phyloP scores from a whole-genome alignment of 225 moss, liverwort and hornwort species.

The Rhytidiadelphus loreus region DNA sequence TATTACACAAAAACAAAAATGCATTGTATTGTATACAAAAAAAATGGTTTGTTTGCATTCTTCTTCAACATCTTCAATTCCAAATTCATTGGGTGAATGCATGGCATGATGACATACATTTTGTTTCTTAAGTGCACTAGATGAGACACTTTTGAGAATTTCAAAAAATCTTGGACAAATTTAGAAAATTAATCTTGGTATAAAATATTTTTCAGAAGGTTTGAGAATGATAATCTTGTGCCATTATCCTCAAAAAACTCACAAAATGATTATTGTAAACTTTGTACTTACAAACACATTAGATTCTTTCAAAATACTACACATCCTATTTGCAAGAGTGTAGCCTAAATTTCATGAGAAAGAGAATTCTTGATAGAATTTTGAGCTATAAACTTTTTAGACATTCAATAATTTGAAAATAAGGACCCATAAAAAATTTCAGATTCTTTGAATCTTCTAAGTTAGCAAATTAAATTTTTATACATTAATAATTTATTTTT shows the following conservation, averaged over 20 bases:
- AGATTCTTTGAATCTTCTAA: not conserved
- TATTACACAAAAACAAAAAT: not conserved
- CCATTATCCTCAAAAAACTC: not conserved
- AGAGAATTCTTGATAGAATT: not conserved
- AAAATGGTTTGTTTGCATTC: not conserved
- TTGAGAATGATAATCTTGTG: not conserved
- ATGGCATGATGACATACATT: not conserved
- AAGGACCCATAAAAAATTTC: not conserved
- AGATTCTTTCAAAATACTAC: not conserved
- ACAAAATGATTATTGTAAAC: not conserved
- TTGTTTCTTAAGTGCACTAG: not conserved
- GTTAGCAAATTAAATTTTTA: not conserved
- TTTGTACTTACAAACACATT: not conserved
- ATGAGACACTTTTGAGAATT: not conserved
- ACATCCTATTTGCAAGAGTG: not conserved
- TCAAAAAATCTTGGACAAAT: not conserved
- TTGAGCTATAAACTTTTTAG: too few relatives aligned
- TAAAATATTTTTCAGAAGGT: not conserved
- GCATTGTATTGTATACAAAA: too few relatives aligned
- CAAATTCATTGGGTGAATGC: not conserved
- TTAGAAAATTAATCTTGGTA: not conserved
- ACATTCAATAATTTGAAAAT: not conserved
- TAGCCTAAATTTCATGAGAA: not conserved
- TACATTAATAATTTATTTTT: too few relatives aligned
- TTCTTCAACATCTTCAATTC: not conserved